Evolutionary conservation across 192 early-diverging fungal genomes (phyloP).

Genomic region (Diversispora epigaea): DNA sequence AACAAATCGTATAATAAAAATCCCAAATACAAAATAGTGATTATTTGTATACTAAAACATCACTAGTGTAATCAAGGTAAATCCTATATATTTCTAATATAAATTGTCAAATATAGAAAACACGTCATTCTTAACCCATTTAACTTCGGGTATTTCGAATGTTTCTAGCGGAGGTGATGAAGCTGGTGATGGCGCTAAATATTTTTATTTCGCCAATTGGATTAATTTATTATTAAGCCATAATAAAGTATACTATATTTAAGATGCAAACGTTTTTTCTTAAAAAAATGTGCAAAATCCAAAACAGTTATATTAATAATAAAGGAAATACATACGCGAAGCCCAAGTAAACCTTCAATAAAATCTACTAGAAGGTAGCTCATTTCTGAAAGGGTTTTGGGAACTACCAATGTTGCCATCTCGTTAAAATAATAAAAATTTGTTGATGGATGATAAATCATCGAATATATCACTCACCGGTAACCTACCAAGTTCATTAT

Average conservation of each 20-base stretch:
- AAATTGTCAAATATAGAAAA: too few species aligned
- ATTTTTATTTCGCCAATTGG: conserved; percentile 10
- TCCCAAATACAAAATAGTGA: too few species aligned
- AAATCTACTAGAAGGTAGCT: conserved; percentile 23
- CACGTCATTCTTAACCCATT: conserved; percentile 3
- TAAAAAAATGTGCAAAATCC: background rate
- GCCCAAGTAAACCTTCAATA: conserved; percentile 17
- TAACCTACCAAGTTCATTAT: conserved; percentile 10
- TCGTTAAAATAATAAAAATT: conserved; percentile 22
- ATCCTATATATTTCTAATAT: too few species aligned
- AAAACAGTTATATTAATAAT: conserved; percentile 3
- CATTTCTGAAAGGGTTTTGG: conserved; percentile 22
- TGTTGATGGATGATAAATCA: conserved; percentile 13
- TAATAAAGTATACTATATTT: conserved; percentile 20
- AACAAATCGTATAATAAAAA: too few species aligned
- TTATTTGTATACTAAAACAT: too few species aligned
- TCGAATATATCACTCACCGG: background rate
- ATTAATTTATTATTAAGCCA: conserved; percentile 19
- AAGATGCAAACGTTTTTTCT: conserved; percentile 6
- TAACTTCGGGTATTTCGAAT: conserved; percentile 9
- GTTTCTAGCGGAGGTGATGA: conserved; percentile 17
- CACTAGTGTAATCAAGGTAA: too few species aligned
- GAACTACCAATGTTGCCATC: conserved; percentile 5
- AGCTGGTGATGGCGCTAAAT: conserved; percentile 20
- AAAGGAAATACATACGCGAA: conserved; percentile 13